Evolutionary conservation across 331 rosid genomes (phyloP), one percentile per base, ranked within the genome.

Genomic region (Acacia pycnantha): DNA sequence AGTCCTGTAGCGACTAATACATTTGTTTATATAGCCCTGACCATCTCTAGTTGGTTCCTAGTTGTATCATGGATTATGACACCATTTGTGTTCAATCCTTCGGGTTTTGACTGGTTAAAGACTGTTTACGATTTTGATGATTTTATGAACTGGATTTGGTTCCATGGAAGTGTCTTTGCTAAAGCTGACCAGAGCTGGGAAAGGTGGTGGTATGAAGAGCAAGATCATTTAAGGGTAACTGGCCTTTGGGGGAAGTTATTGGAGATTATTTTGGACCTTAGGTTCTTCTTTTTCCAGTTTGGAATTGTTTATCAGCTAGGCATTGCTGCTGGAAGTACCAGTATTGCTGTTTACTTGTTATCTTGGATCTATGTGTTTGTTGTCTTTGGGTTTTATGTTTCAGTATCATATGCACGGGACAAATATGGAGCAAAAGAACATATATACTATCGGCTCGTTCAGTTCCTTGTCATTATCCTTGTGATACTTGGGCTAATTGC

Each of bases 161-260:
- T 77, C 78, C 89, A 87, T 64, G 99, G 99, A 70, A 94, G 99
- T 77, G 97, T 96, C 79, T 94, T 94, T 81, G 99, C 99, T 73
- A 94, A 96, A 86, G 94, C 99, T 82, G 99, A 96, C 84, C 99
- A 92, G 87, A 96, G 98, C 86, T 96, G 99, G 99, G 99, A 96
- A 87, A 90, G 92, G 87, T 96, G 99, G 99, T 96, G 99, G 98
- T 84, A 87, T 15, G 99, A 96, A 85, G 99, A 94, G 84, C 99
- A 94, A 80, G 99, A 96, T 86, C 99, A 96, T 86, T 82, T 96
- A 27, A 94, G 86, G 90, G 86, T 88, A 6, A 93, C 98, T 50
- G 99, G 98, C 54, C 69, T 85, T 29, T 90, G 97, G 99, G n/a
- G 99, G 73, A 93, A 93, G 89, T 26, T 91, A 82, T 54, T 91